phyloP scores from a whole-genome alignment of 169 alveolate species.

The Neospora caninum region DNA sequence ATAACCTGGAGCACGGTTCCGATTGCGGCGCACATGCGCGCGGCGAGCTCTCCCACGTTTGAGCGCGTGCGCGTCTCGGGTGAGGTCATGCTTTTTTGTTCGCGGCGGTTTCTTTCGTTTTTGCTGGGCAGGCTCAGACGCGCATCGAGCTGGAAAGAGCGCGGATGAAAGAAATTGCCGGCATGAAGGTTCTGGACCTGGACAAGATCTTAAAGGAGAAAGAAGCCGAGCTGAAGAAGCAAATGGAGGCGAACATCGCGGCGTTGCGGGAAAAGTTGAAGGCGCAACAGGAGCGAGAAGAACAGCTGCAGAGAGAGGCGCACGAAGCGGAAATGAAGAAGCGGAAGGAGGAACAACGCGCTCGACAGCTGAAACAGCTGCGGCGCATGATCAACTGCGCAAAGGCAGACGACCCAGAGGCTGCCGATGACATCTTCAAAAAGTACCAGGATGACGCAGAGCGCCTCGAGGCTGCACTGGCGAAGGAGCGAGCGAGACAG shows the following conservation, averaged over 20 bases:
- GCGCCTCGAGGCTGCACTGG: neutral
- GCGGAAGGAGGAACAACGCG: neutral
- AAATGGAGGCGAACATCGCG: neutral
- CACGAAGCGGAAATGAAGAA: neutral
- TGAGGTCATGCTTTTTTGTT: no score
- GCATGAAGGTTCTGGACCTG: slow-evolving; percentile 18
- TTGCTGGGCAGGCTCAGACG: neutral
- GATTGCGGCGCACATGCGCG: no score
- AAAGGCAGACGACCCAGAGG: neutral
- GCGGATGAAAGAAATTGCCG: neutral
- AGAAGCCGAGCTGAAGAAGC: slow-evolving; percentile 17
- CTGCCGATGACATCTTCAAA: neutral
- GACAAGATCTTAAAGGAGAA: neutral
- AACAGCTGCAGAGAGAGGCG: neutral
- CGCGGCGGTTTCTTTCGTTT: neutral
- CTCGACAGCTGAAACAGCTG: neutral
- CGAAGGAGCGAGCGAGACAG: slow-evolving; percentile 24
- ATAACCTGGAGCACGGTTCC: no score
- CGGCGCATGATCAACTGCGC: neutral
- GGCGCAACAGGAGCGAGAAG: slow-evolving; percentile 28
- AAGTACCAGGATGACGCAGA: slow-evolving; percentile 17
- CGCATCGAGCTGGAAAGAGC: neutral
- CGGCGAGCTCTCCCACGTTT: no score
- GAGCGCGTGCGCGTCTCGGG: no score
- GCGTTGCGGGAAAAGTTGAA: neutral